Evolutionary conservation across 768 basidiomycete species (phyloP).

Genomic region (Xanthoconium purpureum): DNA sequence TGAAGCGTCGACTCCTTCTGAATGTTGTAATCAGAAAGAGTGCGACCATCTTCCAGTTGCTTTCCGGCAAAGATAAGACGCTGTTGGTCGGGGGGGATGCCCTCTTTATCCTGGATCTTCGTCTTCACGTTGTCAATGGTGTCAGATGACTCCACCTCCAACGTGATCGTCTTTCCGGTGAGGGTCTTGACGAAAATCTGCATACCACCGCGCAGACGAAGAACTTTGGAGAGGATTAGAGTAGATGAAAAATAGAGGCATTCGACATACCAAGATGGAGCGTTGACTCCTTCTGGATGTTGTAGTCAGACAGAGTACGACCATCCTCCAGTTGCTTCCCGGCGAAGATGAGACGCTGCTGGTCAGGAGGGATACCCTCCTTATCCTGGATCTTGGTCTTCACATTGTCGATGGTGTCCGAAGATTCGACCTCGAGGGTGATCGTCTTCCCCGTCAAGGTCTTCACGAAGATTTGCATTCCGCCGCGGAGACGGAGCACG

Average conservation of each 20-base stretch:
- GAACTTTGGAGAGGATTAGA: conserved; percentile 38
- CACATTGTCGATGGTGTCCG: conserved; percentile 84
- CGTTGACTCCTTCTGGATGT: conserved; percentile 87
- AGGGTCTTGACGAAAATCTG: conserved; percentile 88
- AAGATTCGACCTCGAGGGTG: conserved; percentile 86
- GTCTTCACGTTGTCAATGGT: conserved; percentile 90
- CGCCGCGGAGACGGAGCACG: conserved; percentile 88
- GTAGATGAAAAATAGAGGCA: accelerated
- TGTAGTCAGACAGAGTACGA: conserved; percentile 86
- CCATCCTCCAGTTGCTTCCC: conserved; percentile 93
- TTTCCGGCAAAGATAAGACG: conserved; percentile 92
- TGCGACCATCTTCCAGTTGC: conserved; percentile 92
- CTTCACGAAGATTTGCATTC: conserved; percentile 85
- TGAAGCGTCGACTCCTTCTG: conserved; percentile 82
- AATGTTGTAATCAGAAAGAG: conserved; percentile 77
- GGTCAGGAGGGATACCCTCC: conserved; percentile 85
- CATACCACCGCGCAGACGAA: conserved; percentile 88
- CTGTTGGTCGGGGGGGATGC: conserved; percentile 81
- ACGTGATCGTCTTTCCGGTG: conserved; percentile 88
- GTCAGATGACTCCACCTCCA: conserved; percentile 91
- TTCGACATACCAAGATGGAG: conserved; percentile 40
- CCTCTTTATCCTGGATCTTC: conserved; percentile 82
- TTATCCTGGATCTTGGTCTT: conserved; percentile 94
- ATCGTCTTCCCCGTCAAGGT: conserved; percentile 88
- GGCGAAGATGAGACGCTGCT: conserved; percentile 88